These are phyloP conservation scores for Paramecium tetraurelia DNA, from an alignment of 73 alveolate species.

Conservation along the genomic window DNA sequence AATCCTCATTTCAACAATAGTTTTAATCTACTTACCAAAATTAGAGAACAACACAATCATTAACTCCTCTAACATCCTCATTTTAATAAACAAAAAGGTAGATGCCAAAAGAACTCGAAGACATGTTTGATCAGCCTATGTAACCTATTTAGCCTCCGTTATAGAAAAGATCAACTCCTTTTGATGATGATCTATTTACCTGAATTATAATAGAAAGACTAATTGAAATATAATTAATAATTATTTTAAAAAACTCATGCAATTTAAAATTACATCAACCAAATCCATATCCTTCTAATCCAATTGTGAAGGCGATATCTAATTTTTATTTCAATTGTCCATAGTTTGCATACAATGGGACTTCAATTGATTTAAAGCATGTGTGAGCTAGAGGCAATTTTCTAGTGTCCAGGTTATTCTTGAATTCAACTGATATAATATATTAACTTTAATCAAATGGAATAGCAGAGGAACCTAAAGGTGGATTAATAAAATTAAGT, in stretches of 20 bases:
- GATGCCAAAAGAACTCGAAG: background rate
- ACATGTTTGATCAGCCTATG: background rate
- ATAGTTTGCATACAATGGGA: slow-evolving; percentile 36
- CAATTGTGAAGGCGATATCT: slow-evolving; percentile 61
- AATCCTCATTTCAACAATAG: background rate
- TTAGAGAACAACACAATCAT: background rate
- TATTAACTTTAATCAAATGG: slow-evolving; percentile 55
- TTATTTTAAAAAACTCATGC: background rate
- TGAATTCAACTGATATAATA: slow-evolving; percentile 26
- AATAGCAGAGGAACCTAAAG: slow-evolving; percentile 51
- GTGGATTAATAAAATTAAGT: background rate
- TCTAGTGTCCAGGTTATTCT: background rate
- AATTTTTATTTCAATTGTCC: slow-evolving; percentile 41
- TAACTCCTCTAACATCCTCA: background rate
- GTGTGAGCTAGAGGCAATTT: slow-evolving; percentile 57
- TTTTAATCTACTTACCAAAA: background rate
- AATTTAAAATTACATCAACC: slow-evolving; percentile 20
- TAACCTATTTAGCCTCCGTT: background rate
- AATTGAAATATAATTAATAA: background rate
- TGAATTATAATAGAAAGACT: background rate
- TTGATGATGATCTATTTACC: background rate
- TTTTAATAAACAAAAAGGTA: background rate
- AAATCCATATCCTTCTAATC: slow-evolving; percentile 62
- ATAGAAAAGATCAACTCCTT: background rate
- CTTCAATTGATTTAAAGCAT: slow-evolving; percentile 59